phyloP scores from a whole-genome alignment of 2,329 filamentous ascomycete species.

The Colletotrichum tanaceti region DNA sequence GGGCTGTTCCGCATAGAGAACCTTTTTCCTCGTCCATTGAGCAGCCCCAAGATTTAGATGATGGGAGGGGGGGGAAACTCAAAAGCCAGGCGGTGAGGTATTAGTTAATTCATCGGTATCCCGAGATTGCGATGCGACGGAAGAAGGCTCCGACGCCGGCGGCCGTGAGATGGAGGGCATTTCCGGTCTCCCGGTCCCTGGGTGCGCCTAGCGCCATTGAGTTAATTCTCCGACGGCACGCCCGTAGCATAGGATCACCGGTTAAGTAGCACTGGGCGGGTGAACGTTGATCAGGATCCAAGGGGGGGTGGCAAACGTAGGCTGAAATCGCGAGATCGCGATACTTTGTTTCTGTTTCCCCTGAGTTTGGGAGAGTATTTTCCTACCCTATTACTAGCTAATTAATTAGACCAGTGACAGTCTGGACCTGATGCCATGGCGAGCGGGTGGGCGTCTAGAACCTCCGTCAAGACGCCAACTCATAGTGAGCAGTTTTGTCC shows the following conservation, averaged over 20 bases:
- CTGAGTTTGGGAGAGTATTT: neutral
- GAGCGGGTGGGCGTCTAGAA: neutral
- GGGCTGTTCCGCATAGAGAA: constrained; percentile 5
- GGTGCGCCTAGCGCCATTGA: constrained; percentile 25
- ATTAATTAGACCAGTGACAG: too few relatives aligned
- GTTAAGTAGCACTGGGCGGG: neutral
- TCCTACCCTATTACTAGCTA: too few relatives aligned
- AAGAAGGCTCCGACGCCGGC: neutral
- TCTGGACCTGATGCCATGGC: neutral
- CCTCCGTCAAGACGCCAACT: neutral
- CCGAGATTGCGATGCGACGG: neutral
- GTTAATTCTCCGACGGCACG: constrained; percentile 35
- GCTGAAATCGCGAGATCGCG: too few relatives aligned
- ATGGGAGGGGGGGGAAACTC: neutral
- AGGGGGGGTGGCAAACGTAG: too few relatives aligned
- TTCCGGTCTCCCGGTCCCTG: constrained; percentile 8
- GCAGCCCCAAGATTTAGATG: too few relatives aligned
- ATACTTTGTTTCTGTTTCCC: neutral
- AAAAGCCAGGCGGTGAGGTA: constrained; percentile 6
- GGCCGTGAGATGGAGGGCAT: constrained; percentile 3
- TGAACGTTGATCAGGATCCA: too few relatives aligned
- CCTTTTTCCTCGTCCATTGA: constrained; percentile 3
- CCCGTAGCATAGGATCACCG: neutral
- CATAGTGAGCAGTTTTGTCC: neutral
- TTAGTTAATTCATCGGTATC: neutral